Evolutionary conservation across 2,329 filamentous ascomycete genomes (phyloP).

Genomic region (Grosmannia penicillata): DNA sequence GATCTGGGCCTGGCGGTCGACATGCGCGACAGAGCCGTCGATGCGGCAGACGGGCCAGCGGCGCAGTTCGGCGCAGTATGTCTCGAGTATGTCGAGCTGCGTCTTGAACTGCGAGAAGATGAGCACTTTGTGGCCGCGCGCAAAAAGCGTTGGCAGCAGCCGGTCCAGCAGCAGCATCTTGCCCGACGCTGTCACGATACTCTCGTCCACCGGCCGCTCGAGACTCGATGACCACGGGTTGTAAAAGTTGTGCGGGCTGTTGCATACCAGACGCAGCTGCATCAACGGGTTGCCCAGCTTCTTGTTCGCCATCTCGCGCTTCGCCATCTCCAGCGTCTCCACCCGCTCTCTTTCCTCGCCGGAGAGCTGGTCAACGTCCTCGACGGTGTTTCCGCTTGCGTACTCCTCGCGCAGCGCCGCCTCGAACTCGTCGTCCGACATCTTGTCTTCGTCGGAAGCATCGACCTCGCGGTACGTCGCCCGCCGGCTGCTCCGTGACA

Average conservation of each 20-base stretch:
- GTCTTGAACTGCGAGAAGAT: conserved; percentile 97
- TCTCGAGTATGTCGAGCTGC: conserved; percentile 78
- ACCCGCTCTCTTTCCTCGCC: conserved; percentile 49
- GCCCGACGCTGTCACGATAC: conserved; percentile 71
- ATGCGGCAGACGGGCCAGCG: conserved; percentile 77
- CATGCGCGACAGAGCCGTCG: conserved; percentile 72
- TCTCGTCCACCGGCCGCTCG: conserved; percentile 54
- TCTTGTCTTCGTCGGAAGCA: conserved; percentile 41
- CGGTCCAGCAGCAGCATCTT: conserved; percentile 94
- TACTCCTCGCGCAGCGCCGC: conserved; percentile 55
- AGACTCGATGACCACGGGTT: conserved; percentile 56
- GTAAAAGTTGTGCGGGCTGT: conserved; percentile 93
- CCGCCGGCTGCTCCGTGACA: conserved; percentile 31
- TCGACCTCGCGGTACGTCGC: conserved; percentile 39
- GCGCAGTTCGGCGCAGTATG: conserved; percentile 68
- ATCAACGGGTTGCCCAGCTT: conserved; percentile 88
- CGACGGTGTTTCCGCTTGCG: conserved; percentile 16
- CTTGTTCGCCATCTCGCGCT: conserved; percentile 77
- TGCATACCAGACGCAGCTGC: conserved; percentile 83
- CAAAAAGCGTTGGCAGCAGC: conserved; percentile 61
- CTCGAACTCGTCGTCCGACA: conserved; percentile 79
- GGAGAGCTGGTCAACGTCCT: conserved; percentile 11
- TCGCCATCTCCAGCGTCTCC: conserved; percentile 61
- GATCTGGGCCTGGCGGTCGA: conserved; percentile 55
- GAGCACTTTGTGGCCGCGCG: conserved; percentile 70